These are phyloP conservation scores for Stachybotrys chartarum DNA, from an alignment of 2,329 filamentous ascomycete genomes.

Conservation along the genomic window DNA sequence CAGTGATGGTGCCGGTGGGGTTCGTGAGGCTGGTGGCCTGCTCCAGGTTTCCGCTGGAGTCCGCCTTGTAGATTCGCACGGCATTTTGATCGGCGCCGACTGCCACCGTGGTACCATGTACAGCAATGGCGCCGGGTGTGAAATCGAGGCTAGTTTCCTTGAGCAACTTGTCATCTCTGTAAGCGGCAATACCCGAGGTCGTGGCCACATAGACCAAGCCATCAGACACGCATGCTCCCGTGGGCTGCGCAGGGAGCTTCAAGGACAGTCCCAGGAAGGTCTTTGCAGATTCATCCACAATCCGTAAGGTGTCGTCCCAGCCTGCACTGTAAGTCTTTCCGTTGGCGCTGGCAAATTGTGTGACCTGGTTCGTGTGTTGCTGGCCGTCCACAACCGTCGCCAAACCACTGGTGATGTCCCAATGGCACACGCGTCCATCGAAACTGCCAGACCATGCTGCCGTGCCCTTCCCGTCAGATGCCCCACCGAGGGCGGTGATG, in stretches of 20 bases:
- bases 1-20: constrained; percentile 65
- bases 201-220: constrained; percentile 52
- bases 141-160: constrained; percentile 53
- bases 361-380: constrained; percentile 78
- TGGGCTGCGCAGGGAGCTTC: constrained; percentile 74
- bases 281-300: constrained; percentile 65
- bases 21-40: constrained; percentile 53
- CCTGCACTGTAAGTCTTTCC: constrained; percentile 75
- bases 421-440: constrained; percentile 78
- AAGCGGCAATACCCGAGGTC: constrained; percentile 42
- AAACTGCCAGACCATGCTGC: constrained; percentile 87
- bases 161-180: constrained; percentile 53
- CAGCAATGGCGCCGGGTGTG: constrained; percentile 64
- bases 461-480: constrained; percentile 44
- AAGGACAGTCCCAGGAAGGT: constrained; percentile 65
- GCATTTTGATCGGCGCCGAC: constrained; percentile 69
- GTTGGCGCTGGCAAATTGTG: constrained; percentile 58
- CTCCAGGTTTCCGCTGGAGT: constrained; percentile 47
- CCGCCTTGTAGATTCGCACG: constrained; percentile 63
- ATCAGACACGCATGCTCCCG: constrained; percentile 55
- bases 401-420: constrained; percentile 66
- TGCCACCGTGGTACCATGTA: constrained; percentile 60
- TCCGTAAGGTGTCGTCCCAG: constrained; percentile 89
- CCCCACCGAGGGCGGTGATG: constrained; percentile 62
- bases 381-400: constrained; percentile 71